phyloP scores from a whole-genome alignment of 2,329 filamentous ascomycete genomes.

The Fusarium torreyae region DNA sequence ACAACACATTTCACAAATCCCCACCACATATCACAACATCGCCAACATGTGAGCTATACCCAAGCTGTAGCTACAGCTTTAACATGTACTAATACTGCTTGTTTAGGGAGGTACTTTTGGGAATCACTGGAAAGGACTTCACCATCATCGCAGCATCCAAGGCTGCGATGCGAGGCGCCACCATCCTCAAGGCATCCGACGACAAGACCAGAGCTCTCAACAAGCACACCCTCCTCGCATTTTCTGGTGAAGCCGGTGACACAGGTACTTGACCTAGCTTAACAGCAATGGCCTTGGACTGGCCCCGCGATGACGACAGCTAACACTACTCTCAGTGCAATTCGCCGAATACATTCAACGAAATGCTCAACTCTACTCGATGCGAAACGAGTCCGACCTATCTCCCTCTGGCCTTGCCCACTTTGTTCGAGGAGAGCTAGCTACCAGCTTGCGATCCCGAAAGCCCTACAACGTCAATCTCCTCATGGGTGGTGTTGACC shows the following conservation, averaged over 20 bases:
- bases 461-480: slow-evolving; percentile 98
- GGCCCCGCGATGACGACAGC: slow-evolving; percentile 30
- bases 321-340: slow-evolving; percentile 77
- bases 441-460: slow-evolving; percentile 88
- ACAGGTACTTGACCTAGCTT: slow-evolving; percentile 72
- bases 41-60: slow-evolving; percentile 46
- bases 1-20: slow-evolving; percentile 33
- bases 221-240: slow-evolving; percentile 95
- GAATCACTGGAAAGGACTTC: slow-evolving; percentile 99
- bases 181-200: slow-evolving; percentile 93
- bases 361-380: slow-evolving; percentile 97
- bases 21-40: slow-evolving; percentile 35
- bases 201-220: slow-evolving; percentile 97
- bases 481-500: slow-evolving; percentile 92
- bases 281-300: slow-evolving; percentile 12
- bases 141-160: slow-evolving; percentile 98
- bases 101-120: slow-evolving; percentile 93
- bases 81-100: slow-evolving; percentile 29
- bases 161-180: slow-evolving; percentile 97
- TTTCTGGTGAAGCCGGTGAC: slow-evolving; percentile 95
- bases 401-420: slow-evolving; percentile 89
- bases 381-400: slow-evolving; percentile 96
- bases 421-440: slow-evolving; percentile 95
- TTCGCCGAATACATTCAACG: slow-evolving; percentile 99
- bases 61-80: slow-evolving; percentile 29